Base-by-base conservation (phyloP, 1,139 yeast species). In the Geotrichum europaeum region DNA sequence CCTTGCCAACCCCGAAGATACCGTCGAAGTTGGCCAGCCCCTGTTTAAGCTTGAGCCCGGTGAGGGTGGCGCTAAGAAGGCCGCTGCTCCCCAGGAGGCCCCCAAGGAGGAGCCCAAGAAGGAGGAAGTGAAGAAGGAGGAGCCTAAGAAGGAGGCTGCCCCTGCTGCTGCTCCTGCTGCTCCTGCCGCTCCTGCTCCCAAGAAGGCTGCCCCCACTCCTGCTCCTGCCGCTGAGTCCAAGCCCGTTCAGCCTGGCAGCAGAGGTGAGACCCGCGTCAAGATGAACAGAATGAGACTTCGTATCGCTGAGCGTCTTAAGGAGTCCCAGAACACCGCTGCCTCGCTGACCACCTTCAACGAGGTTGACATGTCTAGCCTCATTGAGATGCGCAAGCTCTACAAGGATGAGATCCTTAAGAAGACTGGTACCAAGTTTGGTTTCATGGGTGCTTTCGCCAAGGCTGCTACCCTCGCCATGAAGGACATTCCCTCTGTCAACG, bases 231-330 rank as follows among this genome's bases (percentile, higher is more conserved):
- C 72, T 32, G 70, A 76, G 50, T 73, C 76, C 53, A 64, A 77
- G 43, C 73, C 83, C 53, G 74, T 81, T 51, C 72, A 84, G 50
- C 79, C 84, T 71, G 86, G 89, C 63, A 76, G 82, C 62, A 88
- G 99, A 80, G 79, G 81, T 65, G 98, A 94, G 79, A 89, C 86
- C 76, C 84, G 92, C 76, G 96, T 95, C 68, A 94, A 94, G 82
- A 94, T 94, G 99, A 94, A 92, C 86, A 89, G 99, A 82, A 95
- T 94, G 99, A 89, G 99, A 81, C 80, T 89, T 78, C 89, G 99
- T 84, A 95, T 95, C 68, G 97, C 99, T 63, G 98, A 95, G 81
- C 90, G 99, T 80, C 87, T 94, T 75, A 94, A 94, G 89, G 98
- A 95, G 81, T 89, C 98, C 49, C 99, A 94, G 80, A 94, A 94